A percentile compares a stretch with the other conserved stretches of the same genome.
phyloP scores from a whole-genome alignment of 495 filamentous ascomycete species.

The Xylaria longipes region DNA sequence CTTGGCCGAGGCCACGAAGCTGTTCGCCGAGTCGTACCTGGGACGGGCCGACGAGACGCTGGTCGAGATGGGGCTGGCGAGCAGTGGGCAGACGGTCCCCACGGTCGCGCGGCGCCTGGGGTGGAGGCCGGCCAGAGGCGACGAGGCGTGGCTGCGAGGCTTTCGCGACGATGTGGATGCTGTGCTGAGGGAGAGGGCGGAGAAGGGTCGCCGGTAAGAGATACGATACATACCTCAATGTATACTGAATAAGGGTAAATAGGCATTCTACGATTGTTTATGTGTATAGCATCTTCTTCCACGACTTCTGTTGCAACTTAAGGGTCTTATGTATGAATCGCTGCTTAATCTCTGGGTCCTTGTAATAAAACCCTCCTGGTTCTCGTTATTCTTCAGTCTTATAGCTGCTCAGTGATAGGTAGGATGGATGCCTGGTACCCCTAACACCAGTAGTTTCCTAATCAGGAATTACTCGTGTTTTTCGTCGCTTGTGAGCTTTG shows the following conservation, averaged over 20 bases:
- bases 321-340: no score
- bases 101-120: slow-evolving; percentile 43
- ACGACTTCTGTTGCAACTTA: background rate
- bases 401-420: no score
- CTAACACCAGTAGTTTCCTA: no score
- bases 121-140: slow-evolving; percentile 49
- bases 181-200: slow-evolving; percentile 21
- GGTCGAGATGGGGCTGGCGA: slow-evolving; percentile 47
- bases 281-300: background rate
- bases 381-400: no score
- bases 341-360: no score
- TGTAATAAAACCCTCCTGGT: no score
- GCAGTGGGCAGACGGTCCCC: slow-evolving; percentile 38
- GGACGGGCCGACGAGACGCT: slow-evolving; percentile 25
- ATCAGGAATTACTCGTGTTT: no score
- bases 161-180: slow-evolving; percentile 33
- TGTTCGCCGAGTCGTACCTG: slow-evolving; percentile 31
- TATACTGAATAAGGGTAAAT: background rate
- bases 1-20: slow-evolving; percentile 44
- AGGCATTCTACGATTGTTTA: background rate
- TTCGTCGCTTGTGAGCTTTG: background rate
- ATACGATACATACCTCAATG: background rate
- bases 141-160: slow-evolving; percentile 34
- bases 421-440: no score
- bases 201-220: background rate